phyloP scores from a whole-genome alignment of 2,329 filamentous ascomycete species.

The Aspergillus neoniger region DNA sequence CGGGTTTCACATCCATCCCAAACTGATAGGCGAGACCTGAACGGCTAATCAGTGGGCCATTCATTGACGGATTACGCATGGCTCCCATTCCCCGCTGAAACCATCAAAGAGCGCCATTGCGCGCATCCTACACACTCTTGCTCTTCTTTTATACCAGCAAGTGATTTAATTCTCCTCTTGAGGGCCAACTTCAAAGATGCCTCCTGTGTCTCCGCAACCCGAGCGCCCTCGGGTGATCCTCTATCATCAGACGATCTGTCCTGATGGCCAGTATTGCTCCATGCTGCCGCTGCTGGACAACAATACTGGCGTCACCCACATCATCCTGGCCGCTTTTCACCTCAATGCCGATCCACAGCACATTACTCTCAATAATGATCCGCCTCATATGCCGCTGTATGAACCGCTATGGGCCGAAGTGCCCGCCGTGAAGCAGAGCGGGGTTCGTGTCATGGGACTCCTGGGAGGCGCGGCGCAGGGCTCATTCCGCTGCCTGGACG shows the following conservation, averaged over 20 bases:
- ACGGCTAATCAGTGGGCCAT: background rate
- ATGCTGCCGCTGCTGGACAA: conserved; percentile 63
- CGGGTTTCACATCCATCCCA: background rate
- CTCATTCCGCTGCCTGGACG: conserved; percentile 65
- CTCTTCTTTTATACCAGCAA: background rate
- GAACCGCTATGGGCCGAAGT: conserved; percentile 78
- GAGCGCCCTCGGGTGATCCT: conserved; percentile 43
- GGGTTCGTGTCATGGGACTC: conserved; percentile 82
- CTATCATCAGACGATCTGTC: conserved; percentile 68
- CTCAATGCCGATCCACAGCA: conserved; percentile 68
- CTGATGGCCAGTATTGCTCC: conserved; percentile 57
- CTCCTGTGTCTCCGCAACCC: conserved; percentile 35
- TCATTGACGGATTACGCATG: background rate
- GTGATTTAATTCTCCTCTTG: background rate
- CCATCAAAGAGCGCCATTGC: background rate
- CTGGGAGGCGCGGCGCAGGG: conserved; percentile 81
- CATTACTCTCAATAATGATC: conserved; percentile 79
- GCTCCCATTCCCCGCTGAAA: conserved; percentile 1
- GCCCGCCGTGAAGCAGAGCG: conserved; percentile 67
- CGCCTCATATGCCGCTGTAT: conserved; percentile 67
- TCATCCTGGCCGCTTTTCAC: conserved; percentile 85
- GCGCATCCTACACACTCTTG: background rate
- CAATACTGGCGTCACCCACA: conserved; percentile 69
- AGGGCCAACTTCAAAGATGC: conserved; percentile 32
- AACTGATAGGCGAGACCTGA: background rate